Evolutionary conservation across 1,139 yeast genomes (phyloP).

Genomic region (Eremothecium sinecaudum): DNA sequence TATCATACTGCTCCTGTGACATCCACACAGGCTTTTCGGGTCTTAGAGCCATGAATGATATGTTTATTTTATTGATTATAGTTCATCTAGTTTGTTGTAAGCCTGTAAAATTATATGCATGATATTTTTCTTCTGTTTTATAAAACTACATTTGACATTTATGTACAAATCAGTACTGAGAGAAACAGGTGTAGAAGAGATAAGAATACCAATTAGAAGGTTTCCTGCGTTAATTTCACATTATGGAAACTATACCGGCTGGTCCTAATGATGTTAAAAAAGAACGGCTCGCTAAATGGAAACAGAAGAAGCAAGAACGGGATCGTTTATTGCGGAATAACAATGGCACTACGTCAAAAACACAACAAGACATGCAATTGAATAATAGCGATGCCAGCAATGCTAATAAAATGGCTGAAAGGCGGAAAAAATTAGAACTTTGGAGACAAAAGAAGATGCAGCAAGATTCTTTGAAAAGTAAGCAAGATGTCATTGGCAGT

Average conservation of each 20-base stretch:
- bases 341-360: too few relatives aligned
- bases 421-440: slow-evolving; percentile 32
- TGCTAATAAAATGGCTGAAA: slow-evolving; percentile 10
- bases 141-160: too few relatives aligned
- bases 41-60: slow-evolving; percentile 14
- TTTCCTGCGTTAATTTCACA: too few relatives aligned
- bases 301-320: slow-evolving; percentile 33
- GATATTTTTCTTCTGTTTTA: too few relatives aligned
- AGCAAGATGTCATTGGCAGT: too few relatives aligned
- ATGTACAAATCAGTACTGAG: too few relatives aligned
- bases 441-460: slow-evolving; percentile 38
- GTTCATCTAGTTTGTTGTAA: too few relatives aligned
- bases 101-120: too few relatives aligned
- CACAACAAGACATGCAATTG: slow-evolving; percentile 20
- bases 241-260: too few relatives aligned
- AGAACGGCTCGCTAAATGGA: slow-evolving; percentile 36
- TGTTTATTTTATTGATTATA: too few relatives aligned
- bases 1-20: slow-evolving; percentile 32
- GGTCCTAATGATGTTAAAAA: slow-evolving; percentile 5
- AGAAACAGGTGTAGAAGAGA: too few relatives aligned
- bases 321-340: slow-evolving; percentile 1
- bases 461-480: slow-evolving; percentile 1
- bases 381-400: slow-evolving; percentile 11
- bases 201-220: too few relatives aligned
- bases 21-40: slow-evolving; percentile 33